Base-by-base conservation (phyloP, 495 filamentous ascomycete species). In the Echria macrotheca region DNA sequence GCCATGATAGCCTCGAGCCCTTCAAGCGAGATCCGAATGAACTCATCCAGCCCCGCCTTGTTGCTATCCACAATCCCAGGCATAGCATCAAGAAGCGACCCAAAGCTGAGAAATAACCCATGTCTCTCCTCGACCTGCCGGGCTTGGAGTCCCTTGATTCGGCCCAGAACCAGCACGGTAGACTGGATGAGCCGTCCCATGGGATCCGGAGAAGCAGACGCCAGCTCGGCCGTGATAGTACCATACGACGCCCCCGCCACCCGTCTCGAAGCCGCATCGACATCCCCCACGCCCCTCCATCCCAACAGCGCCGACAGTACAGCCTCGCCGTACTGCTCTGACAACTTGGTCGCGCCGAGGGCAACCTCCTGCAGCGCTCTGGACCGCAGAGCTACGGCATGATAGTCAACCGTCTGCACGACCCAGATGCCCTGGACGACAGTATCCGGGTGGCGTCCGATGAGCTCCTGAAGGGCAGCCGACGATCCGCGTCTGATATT, bases 401-500 rank as follows among this genome's bases (percentile, higher is more conserved):
- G 88, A 57, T 95, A 97, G 57, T 97, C 93, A 1, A 97, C 87
- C 5, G 80, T 80, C 58, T 96, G 91, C 1, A 96, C 87, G 0
- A 96, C 70, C 18, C 76, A 64, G 47, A 99, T 96, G 0, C 93
- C 94, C 53, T 89, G 72, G 5, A 73, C 68, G 26, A 97, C 80
- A 0, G 75, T 87, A 50, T 95, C 82, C 4, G 93, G 90, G 64
- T 99, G 91, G 11, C 93, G 80, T 4, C 93, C 93, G 46, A 96
- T 85, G 14, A 97, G 73, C 63, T 99, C 93, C 60, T 99, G 93
- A 28, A 99, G 66, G 12, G 93, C 93, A 39, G 93, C 93, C 15
- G 91, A 96, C 18, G 90, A 83, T 2, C 90, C 94, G 41, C 93
- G 78, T 31, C 93, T 77, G 52, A 97, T 94, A 50, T 97, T 99